Percentiles rank a stretch among this genome's conserved stretches.
Conservation (phyloP, 1,139 yeast species). For the Taphrina deformans region DNA sequence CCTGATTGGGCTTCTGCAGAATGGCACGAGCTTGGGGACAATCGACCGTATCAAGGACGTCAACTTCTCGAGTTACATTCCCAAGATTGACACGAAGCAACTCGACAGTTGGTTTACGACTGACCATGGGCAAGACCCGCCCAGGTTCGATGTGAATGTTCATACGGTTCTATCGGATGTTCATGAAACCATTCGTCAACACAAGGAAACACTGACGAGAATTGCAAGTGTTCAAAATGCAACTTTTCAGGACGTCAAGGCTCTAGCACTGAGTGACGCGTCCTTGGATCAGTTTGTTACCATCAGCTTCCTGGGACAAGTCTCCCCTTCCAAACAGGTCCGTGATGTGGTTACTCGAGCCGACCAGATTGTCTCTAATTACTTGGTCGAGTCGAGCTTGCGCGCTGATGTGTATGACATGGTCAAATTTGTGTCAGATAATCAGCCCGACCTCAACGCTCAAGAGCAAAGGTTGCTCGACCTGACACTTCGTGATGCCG, state of each 20-base stretch:
- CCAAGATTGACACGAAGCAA: neutral
- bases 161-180: neutral
- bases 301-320: constrained; percentile 66
- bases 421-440: constrained; percentile 55
- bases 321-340: constrained; percentile 59
- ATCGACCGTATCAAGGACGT: neutral
- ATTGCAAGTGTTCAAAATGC: constrained; percentile 56
- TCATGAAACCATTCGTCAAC: neutral
- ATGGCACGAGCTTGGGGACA: constrained; percentile 5
- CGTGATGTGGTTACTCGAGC: constrained; percentile 72
- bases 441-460: constrained; percentile 48
- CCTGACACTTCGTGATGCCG: constrained; percentile 57
- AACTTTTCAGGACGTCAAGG: constrained; percentile 58
- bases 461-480: constrained; percentile 61
- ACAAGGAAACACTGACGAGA: constrained; percentile 49
- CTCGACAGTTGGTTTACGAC: neutral
- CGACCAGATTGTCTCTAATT: constrained; percentile 55
- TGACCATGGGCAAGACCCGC: neutral
- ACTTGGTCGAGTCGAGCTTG: constrained; percentile 61
- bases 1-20: neutral
- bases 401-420: constrained; percentile 68
- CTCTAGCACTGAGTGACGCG: constrained; percentile 47
- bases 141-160: neutral
- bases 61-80: neutral
- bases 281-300: constrained; percentile 48